Evolutionary conservation across 73 alveolate genomes (phyloP).

Genomic region (Paramecium biaurelia): DNA sequence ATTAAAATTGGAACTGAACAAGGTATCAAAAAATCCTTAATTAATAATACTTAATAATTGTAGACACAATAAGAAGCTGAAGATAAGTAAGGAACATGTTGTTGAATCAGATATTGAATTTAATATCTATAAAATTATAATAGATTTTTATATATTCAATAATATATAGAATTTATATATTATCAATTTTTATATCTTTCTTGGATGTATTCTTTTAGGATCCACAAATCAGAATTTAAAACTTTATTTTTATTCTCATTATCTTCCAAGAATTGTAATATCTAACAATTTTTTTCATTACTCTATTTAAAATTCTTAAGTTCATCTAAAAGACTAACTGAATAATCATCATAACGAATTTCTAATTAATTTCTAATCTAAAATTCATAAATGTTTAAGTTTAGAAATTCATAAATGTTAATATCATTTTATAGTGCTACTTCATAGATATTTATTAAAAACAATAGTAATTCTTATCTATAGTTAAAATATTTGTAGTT

Average conservation of each 20-base stretch:
- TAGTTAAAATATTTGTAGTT: neutral
- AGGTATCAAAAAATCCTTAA: neutral
- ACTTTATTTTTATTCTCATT: neutral
- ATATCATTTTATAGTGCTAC: neutral
- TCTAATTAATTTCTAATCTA: neutral
- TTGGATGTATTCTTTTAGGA: neutral
- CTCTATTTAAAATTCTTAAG: neutral
- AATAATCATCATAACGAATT: neutral
- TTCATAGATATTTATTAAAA: neutral
- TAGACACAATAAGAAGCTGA: neutral
- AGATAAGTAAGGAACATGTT: slow-evolving; percentile 19
- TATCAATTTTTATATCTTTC: neutral
- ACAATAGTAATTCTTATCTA: neutral
- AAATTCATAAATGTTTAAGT: neutral
- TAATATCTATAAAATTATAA: neutral
- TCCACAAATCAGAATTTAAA: neutral
- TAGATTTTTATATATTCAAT: neutral
- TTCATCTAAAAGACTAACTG: neutral
- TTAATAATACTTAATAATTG: neutral
- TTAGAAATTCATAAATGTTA: neutral
- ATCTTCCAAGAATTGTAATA: neutral
- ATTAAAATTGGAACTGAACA: slow-evolving; percentile 60
- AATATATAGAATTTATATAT: neutral
- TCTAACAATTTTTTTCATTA: neutral
- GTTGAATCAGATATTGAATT: neutral